Base-by-base conservation (phyloP, 2,329 filamentous ascomycete species). In the Nemania sp. region DNA sequence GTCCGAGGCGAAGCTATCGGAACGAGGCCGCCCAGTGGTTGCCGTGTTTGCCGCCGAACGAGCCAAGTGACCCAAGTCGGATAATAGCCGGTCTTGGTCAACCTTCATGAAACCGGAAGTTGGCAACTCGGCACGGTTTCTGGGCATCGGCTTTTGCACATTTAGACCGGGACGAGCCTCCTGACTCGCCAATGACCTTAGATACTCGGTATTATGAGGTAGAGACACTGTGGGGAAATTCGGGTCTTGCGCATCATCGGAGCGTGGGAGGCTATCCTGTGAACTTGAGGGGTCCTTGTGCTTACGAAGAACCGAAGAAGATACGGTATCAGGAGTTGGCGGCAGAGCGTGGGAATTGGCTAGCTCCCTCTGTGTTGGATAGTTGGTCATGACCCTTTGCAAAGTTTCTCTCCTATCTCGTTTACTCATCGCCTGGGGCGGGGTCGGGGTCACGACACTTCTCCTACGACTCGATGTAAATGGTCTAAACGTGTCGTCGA, bases 311-410 rank as follows among this genome's bases (percentile, higher is more conserved):
- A 86, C 87, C 1, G 85, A 85, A 1, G 85, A 87, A 1, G 87
- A 87, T 22, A 88, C 86, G 0, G 87, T 89, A 70, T 89, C 87
- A 0, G 87, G 87, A 0, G 87, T 89, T 0, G 87, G 87, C 10
- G 87, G 87, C 1, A 89, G 78, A 20, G 77, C 78, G 20, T 84
- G 82, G 5, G 83, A 80, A 61, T 82, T 79, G 1, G 58, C 82
- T 67, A 73, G 80, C 78, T 80, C 82, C 69, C 78, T 77, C 5
- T 79, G 68, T 73, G 80, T 67, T 64, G 80, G 74, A n/a, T 80
- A 80, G 32, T 86, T 83, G 0, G 86, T 88, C 32, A 83, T 73
- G 6, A 88, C 86, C 49, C 78, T 82, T 10, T 85, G 81, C 13
- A 87, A 71, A 0, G 82, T 80, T 15, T 85, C 82, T 47, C 83